Evolutionary conservation across 108 stramenopile genomes (phyloP), one percentile per base, ranked within the genome.

Genomic region (Nannochloropsis salina): DNA sequence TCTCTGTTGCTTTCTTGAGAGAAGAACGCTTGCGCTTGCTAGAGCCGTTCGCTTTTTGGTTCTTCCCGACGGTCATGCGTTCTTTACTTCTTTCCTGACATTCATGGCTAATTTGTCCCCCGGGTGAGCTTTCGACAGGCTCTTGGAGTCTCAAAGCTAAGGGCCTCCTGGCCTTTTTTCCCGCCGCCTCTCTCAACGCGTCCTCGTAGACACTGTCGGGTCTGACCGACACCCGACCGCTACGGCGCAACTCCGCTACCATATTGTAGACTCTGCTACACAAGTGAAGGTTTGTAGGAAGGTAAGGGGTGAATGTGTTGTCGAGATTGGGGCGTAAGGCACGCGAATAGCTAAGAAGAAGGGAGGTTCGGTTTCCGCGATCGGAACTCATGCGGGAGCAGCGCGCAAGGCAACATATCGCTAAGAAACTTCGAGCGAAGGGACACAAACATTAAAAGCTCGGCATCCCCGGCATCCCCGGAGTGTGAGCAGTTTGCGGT

Each of bases 201-300:
- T 74, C 61, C 61, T 74, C 61, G 61, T 74, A 74, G n/a, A 74
- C 61, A 74, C n/a, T 74, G 61, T 74, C 61, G 61, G 61, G 61
- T n/a, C n/a, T 74, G 61, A 74, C 61, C 61, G 61, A 74, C 8
- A n/a, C 61, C 61, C 61, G 61, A 74, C 61, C 61, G 61, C 61
- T 74, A n/a, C 61, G 61, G 20, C 61, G 61, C 61, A 74, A 15
- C n/a, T 15, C 61, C 8, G 61, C 20, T n/a, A n/a, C 61, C 61
- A 74, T 74, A n/a, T 15, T 6, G 61, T 15, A n/a, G 20, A 74
- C 61, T n/a, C 20, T 74, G 61, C 31, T 31, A 31, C 31, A 31
- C 31, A 31, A 74, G 61, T 15, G 61, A 8, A 74, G n/a, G 61
- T 74, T n/a, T 74, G 61, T 74, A n/a, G 8, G 15, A 0, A 74